Conservation (phyloP, 176 grass and related monocot species). For the Bothriochloa decipiens region DNA sequence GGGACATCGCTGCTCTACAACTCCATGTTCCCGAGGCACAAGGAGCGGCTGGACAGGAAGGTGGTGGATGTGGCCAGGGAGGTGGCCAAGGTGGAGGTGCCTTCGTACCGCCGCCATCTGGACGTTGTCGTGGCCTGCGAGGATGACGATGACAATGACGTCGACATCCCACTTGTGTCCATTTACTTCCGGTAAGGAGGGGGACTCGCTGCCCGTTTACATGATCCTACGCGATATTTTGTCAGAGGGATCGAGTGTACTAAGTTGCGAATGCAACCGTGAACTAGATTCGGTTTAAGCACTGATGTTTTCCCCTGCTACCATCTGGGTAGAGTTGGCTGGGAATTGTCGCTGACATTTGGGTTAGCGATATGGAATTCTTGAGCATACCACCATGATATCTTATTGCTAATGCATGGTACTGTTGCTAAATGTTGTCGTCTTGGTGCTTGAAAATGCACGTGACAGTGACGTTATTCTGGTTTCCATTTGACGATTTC, state of each 20-base stretch:
- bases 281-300: constrained; percentile 16
- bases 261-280: background rate
- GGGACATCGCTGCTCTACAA: constrained; percentile 87
- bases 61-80: constrained; percentile 70
- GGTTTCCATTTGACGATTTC: too few relatives aligned
- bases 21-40: constrained; percentile 92
- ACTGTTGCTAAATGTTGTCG: background rate
- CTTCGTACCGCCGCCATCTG: constrained; percentile 63
- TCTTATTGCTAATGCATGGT: background rate
- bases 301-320: constrained; percentile 26
- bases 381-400: background rate
- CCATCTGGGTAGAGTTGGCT: constrained; percentile 32
- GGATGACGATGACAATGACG: constrained; percentile 85
- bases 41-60: constrained; percentile 76
- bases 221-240: background rate
- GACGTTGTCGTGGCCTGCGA: constrained; percentile 84
- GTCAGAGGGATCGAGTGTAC: background rate
- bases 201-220: background rate
- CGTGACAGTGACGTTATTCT: background rate
- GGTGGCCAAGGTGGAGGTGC: constrained; percentile 81
- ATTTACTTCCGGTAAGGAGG: constrained; percentile 71
- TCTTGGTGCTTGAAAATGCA: background rate
- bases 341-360: constrained; percentile 15
- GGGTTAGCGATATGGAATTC: constrained; percentile 12
- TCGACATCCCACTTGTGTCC: constrained; percentile 81